Conservation (phyloP, 1,284 basidiomycete species). For the Cutaneotrichosporon sp. region DNA sequence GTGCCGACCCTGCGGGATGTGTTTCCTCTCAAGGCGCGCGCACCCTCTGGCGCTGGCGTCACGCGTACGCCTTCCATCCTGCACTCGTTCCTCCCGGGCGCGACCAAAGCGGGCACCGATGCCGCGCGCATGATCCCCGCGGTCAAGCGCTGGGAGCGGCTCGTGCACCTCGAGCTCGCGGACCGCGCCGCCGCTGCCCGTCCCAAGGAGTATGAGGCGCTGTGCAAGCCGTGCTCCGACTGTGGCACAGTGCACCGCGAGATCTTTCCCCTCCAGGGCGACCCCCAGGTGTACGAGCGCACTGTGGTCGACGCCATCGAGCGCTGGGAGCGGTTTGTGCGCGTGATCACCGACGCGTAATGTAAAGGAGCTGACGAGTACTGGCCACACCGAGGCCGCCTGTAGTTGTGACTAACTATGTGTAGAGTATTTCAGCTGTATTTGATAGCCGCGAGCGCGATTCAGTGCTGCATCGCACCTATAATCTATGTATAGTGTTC, state of each 20-base stretch:
- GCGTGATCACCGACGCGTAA: conserved; percentile 20
- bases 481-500: conserved; percentile 3
- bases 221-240: conserved; percentile 39
- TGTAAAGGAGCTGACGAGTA: background rate
- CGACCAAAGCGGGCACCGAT: conserved; percentile 25
- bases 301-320: conserved; percentile 43
- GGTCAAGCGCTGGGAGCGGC: conserved; percentile 49
- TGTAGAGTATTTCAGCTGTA: background rate
- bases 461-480: background rate
- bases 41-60: background rate
- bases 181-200: conserved; percentile 31
- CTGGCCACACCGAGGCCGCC: background rate
- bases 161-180: conserved; percentile 52
- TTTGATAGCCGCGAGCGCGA: background rate
- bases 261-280: conserved; percentile 43
- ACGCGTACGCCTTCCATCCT: conserved; percentile 15
- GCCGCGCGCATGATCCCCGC: conserved; percentile 29
- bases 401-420: background rate
- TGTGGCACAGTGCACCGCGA: conserved; percentile 48
- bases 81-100: conserved; percentile 40
- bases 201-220: conserved; percentile 21
- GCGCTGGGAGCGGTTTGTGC: conserved; percentile 50
- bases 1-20: conserved; percentile 49
- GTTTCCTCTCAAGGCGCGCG: conserved; percentile 37
- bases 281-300: conserved; percentile 34